These are phyloP conservation scores for Candida xyloterini DNA, from an alignment of 805 yeast genomes.

Conservation along the genomic window DNA sequence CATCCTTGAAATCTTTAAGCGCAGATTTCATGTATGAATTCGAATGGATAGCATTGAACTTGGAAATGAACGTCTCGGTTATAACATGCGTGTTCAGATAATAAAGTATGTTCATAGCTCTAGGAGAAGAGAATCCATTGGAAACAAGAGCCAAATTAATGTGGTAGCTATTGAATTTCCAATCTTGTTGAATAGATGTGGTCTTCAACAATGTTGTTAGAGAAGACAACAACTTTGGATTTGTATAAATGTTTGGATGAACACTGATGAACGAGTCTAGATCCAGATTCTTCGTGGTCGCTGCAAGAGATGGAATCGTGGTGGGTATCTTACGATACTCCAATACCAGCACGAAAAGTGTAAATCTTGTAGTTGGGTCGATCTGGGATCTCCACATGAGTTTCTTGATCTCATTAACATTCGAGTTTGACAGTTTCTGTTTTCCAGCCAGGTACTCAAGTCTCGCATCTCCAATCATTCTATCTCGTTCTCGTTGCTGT, in stretches of 20 bases:
- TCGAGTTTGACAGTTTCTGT: slow-evolving; percentile 27
- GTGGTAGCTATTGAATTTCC: slow-evolving; percentile 20
- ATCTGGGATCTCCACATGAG: slow-evolving; percentile 32
- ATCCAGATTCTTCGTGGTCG: slow-evolving; percentile 12
- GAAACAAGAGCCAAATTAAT: slow-evolving; percentile 13
- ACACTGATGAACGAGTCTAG: slow-evolving; percentile 20
- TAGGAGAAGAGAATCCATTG: slow-evolving; percentile 14
- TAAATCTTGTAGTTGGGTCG: slow-evolving; percentile 19
- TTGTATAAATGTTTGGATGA: slow-evolving; percentile 19
- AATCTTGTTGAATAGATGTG: slow-evolving; percentile 15
- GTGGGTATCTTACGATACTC: slow-evolving; percentile 2
- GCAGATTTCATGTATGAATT: slow-evolving; percentile 18
- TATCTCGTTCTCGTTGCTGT: slow-evolving; percentile 33
- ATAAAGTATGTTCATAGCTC: slow-evolving; percentile 21
- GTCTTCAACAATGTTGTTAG: slow-evolving; percentile 18
- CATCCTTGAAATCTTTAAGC: slow-evolving; percentile 29
- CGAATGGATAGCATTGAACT: slow-evolving; percentile 21
- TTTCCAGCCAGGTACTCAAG: slow-evolving; percentile 29
- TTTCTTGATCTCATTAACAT: slow-evolving; percentile 33
- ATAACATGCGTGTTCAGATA: slow-evolving; percentile 23
- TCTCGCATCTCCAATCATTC: slow-evolving; percentile 35
- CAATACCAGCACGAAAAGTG: slow-evolving; percentile 21
- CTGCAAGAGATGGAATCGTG: slow-evolving; percentile 11
- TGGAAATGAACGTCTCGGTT: slow-evolving; percentile 22
- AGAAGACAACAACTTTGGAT: slow-evolving; percentile 21